These are phyloP conservation scores for Pseudomassariella vexata DNA, from an alignment of 2,329 filamentous ascomycete genomes.

Conservation along the genomic window DNA sequence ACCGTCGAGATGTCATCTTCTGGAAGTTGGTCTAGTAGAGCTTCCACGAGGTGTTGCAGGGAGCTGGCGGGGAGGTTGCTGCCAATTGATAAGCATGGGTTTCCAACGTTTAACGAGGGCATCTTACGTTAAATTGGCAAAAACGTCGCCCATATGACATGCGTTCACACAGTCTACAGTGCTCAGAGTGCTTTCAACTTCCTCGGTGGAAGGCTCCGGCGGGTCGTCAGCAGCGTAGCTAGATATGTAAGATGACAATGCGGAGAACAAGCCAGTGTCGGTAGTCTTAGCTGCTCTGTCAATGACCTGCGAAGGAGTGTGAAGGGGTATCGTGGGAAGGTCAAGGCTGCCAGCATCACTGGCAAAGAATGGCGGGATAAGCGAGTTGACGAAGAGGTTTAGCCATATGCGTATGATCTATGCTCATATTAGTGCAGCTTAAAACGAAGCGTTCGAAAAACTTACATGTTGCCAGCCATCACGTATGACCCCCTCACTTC, in stretches of 20 bases:
- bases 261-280: conserved; percentile 85
- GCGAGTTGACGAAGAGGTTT: conserved; percentile 92
- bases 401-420: conserved; percentile 87
- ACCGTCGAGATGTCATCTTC: conserved; percentile 70
- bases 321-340: conserved; percentile 78
- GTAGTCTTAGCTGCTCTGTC: conserved; percentile 73
- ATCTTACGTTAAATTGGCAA: conserved; percentile 74
- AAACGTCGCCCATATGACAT: conserved; percentile 76
- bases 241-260: conserved; percentile 94
- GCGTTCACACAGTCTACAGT: conserved; percentile 92
- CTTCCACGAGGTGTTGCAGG: conserved; percentile 59
- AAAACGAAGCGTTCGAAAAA: background rate
- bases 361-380: conserved; percentile 76
- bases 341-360: conserved; percentile 58
- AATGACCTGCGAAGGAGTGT: conserved; percentile 86
- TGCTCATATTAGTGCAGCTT: conserved; percentile 29
- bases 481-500: conserved; percentile 71
- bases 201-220: conserved; percentile 93
- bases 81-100: conserved; percentile 10
- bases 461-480: conserved; percentile 75
- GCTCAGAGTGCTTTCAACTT: conserved; percentile 90
- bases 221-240: conserved; percentile 98
- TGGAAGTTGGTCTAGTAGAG: conserved; percentile 77
- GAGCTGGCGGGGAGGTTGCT: conserved; percentile 57
- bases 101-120: background rate